phyloP scores from a whole-genome alignment of 768 basidiomycete genomes.

The Pluteus cervinus region DNA sequence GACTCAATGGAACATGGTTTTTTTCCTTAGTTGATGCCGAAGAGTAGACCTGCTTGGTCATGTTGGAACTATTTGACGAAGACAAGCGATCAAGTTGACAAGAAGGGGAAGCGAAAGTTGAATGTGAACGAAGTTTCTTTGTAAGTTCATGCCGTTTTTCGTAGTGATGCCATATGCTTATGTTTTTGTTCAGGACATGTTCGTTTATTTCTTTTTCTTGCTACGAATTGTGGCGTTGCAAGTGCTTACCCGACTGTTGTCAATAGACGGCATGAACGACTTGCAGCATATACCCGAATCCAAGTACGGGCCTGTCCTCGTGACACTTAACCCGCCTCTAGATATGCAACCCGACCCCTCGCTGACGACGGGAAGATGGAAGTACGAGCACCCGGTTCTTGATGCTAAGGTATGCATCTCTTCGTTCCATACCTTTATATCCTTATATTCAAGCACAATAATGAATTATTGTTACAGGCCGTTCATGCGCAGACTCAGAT shows the following conservation, averaged over 20 bases:
- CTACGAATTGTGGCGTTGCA: too few relatives aligned
- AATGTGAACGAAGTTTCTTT: slow-evolving; percentile 57
- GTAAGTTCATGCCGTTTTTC: slow-evolving; percentile 29
- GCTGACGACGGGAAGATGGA: slow-evolving; percentile 43
- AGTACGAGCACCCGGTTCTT: slow-evolving; percentile 69
- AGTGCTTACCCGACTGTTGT: too few relatives aligned
- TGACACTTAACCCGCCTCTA: slow-evolving; percentile 70
- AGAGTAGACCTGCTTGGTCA: slow-evolving; percentile 54
- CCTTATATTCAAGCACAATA: too few relatives aligned
- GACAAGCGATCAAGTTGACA: slow-evolving; percentile 26
- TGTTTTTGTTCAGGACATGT: too few relatives aligned
- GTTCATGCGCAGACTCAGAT: too few relatives aligned
- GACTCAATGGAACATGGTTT: background rate
- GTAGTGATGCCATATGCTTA: too few relatives aligned
- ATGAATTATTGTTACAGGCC: too few relatives aligned
- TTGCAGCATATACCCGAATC: slow-evolving; percentile 57
- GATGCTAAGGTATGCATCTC: too few relatives aligned
- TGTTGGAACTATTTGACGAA: slow-evolving; percentile 77
- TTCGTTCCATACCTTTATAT: too few relatives aligned
- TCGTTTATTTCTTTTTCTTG: too few relatives aligned
- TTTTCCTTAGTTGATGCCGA: slow-evolving; percentile 57
- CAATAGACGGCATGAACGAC: slow-evolving; percentile 68
- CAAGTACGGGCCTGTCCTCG: slow-evolving; percentile 55
- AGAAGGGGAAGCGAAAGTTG: slow-evolving; percentile 28
- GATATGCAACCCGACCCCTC: too few relatives aligned